These are phyloP conservation scores for Eimeria zaria DNA, from an alignment of 169 alveolate species.

Conservation along the genomic window DNA sequence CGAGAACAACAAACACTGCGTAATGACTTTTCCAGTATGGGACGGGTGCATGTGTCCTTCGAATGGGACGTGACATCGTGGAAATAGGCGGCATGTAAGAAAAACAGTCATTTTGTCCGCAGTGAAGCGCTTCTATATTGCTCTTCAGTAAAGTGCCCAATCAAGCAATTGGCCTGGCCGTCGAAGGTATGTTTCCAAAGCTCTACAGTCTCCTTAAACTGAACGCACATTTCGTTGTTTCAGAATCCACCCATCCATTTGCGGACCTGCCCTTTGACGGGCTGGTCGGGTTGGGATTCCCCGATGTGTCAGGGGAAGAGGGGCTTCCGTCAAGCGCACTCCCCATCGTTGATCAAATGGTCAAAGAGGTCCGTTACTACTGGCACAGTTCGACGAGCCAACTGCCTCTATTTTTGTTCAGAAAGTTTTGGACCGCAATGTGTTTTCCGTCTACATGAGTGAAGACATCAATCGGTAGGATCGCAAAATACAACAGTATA, in stretches of 20 bases:
- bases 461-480: conserved; percentile 88
- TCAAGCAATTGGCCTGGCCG: conserved; percentile 95
- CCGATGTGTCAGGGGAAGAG: conserved; percentile 88
- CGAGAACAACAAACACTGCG: not conserved
- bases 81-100: conserved; percentile 84
- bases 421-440: conserved; percentile 91
- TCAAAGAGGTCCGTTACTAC: conserved; percentile 84
- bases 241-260: conserved; percentile 94
- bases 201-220: not conserved
- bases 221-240: not conserved
- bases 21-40: conserved; percentile 63
- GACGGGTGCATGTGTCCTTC: conserved; percentile 86
- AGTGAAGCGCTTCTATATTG: conserved; percentile 11
- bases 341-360: conserved; percentile 91
- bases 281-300: conserved; percentile 96
- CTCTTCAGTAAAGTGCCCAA: conserved; percentile 89
- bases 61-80: conserved; percentile 84
- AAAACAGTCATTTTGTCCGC: not conserved
- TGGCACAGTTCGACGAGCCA: not conserved
- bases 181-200: conserved; percentile 87
- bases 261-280: conserved; percentile 97
- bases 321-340: conserved; percentile 84
- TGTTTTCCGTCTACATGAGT: conserved; percentile 93
- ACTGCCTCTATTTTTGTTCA: not conserved
- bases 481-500: not conserved